A percentile compares a stretch with the other conserved stretches of the same genome.
These are phyloP conservation scores for Margaritispora aquatica DNA, from an alignment of 495 filamentous ascomycete genomes.

Conservation along the genomic window DNA sequence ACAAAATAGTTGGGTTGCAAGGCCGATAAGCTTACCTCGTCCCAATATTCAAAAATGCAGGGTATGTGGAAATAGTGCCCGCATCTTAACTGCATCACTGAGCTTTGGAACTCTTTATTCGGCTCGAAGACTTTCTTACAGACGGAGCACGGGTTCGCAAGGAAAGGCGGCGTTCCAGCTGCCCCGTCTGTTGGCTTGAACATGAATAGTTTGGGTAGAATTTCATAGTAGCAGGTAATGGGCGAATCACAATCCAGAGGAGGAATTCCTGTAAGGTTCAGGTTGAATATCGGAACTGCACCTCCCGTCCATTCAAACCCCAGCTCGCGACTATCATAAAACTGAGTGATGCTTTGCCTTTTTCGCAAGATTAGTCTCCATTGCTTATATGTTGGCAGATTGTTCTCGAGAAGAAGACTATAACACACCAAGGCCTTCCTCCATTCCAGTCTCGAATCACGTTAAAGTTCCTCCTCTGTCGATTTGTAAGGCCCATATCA, in stretches of 20 bases:
- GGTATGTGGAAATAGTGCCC: constrained; percentile 7
- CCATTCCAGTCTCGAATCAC: constrained; percentile 5
- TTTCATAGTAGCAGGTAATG: neutral
- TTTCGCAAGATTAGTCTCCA: too few relatives aligned
- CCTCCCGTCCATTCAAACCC: neutral
- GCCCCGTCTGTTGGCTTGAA: neutral
- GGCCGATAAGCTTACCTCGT: neutral
- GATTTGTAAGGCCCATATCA: constrained; percentile 3
- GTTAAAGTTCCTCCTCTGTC: neutral
- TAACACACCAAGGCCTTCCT: constrained; percentile 4
- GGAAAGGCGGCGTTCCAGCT: neutral
- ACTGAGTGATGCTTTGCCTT: neutral
- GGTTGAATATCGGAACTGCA: too few relatives aligned
- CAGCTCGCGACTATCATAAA: constrained; percentile 1
- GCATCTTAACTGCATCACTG: constrained; percentile 4
- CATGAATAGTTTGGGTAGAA: neutral
- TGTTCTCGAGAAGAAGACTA: too few relatives aligned
- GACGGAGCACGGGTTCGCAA: neutral
- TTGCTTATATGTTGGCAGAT: too few relatives aligned
- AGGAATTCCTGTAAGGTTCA: too few relatives aligned
- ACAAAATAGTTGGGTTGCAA: too few relatives aligned
- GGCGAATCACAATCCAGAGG: neutral
- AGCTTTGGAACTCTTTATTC: neutral
- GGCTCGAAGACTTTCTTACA: neutral
- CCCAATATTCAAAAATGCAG: constrained; percentile 12